Base-by-base conservation (phyloP, 2,329 filamentous ascomycete genomes). In the Leptodontidium sp. region DNA sequence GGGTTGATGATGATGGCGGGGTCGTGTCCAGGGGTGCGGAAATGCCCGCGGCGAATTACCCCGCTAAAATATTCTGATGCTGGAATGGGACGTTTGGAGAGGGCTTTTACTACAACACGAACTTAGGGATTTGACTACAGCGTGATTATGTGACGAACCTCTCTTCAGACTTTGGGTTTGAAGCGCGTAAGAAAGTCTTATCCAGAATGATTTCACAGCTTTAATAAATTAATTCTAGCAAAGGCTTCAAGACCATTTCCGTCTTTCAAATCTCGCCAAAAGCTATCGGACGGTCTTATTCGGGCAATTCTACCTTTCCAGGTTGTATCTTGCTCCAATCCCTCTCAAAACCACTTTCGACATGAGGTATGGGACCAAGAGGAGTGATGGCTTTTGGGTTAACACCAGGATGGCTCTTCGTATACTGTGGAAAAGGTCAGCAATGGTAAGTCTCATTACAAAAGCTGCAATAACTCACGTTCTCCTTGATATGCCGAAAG, bases 301-400 rank as follows among this genome's bases (percentile, higher is more conserved):
- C 61, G n/a, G 71, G 72, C n/a, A 75, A 57, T 45, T 73, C 65
- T 21, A 74, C 73, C 7, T 67, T 66, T 6, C 73, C 75, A 58
- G 57, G 58, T 32, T 61, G 69, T 38, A 75, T 45, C 52, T 71
- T 74, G 50, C 53, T 73, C 71, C 70, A 74, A 53, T 75, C 93
- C 82, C 97, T 93, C 75, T 95, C 87, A 49, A 91, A 90, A 73
- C 91, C 82, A 4, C 87, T 87, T 80, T 98, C 77, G 71, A 98
- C 90, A 82, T 97, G 86, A 59, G 94, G 94, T 77, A 93, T 75
- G 8, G 95, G 95, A 0, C 95, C 95, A 47, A 97, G 79, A 0
- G 95, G 94, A 26, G 93, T 96, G 77, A 98, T 97, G 29, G 85
- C 83, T 64, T 83, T 79, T 14, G 89, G 89, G 79, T 91, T 91